Base-by-base conservation (phyloP, 768 basidiomycete species). In the Hericium rajendrae region DNA sequence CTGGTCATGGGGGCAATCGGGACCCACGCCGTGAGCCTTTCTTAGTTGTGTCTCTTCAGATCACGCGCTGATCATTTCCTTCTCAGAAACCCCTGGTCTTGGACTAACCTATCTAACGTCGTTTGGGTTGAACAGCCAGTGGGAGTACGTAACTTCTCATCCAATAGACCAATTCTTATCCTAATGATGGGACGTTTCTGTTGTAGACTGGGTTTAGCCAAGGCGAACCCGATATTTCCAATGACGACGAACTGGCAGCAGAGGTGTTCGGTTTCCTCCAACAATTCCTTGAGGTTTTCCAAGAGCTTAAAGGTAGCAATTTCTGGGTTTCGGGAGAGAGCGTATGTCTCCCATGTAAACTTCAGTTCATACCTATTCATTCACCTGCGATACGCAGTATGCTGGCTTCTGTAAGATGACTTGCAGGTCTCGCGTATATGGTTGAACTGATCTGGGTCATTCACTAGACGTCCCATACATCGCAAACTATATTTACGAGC, bases 91-190 rank as follows among this genome's bases (percentile, higher is more conserved):
- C 78, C 61, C 77, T 69, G 57, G 53, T 62, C 82, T 63, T 88
- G 86, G 86, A 88, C 86, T 0, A 87, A 86, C 63, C 74, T 88
- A 5, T 83, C 85, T 0, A 85, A 83, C 54, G 74, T 88, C 6
- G 73, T 88, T 9, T 88, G 81, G 80, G 82, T 88, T 6, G 86
- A 89, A 61, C 86, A 88, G 60, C 86, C 86, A 0, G 84, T 88
- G 28, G 86, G 86, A 1, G 68, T 69, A 57, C 6, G 68, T 62
- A 5, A 10, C 41, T 41, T 41, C 26, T 22, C 37, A 18, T 1
- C 38, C 8, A 6, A n/a, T 26, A n/a, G n/a, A 3, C 46, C 16
- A 9, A 32, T 28, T 22, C 50, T 18, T 48, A 9, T 13, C 20
- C 32, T 18, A n/a, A 32, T 32, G 4, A 10, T 10, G 32, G 32